Percentiles rank a stretch among this genome's conserved stretches.
Conservation (phyloP, 495 filamentous ascomycete species). For the Talaromyces wortmannii region DNA sequence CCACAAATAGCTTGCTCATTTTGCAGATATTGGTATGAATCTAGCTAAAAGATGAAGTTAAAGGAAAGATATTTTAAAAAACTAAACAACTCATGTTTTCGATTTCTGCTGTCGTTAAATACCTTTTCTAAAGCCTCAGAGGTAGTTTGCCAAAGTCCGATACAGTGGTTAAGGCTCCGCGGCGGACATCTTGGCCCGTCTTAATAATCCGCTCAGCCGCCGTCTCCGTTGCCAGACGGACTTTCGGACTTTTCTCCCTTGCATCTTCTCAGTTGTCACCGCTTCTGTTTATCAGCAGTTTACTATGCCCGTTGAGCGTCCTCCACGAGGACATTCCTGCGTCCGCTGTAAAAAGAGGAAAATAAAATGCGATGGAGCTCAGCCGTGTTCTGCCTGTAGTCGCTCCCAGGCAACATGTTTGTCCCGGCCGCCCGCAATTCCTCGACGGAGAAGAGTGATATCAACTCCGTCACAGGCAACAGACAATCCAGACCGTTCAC, state of each 20-base stretch:
- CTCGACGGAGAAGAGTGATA: background rate
- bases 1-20: constrained; percentile 43
- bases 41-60: too few species aligned
- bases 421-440: background rate
- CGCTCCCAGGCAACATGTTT: background rate
- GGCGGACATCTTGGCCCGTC: too few species aligned
- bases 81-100: too few species aligned
- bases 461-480: background rate
- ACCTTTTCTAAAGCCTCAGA: too few species aligned
- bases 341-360: constrained; percentile 25
- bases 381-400: constrained; percentile 17
- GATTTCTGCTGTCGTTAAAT: too few species aligned
- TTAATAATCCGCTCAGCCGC: too few species aligned
- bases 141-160: too few species aligned
- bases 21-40: background rate
- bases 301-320: constrained; percentile 3
- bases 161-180: too few species aligned
- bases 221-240: too few species aligned
- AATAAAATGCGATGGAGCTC: constrained; percentile 24
- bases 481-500: background rate
- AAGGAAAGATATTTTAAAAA: too few species aligned
- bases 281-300: background rate
- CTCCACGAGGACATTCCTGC: constrained; percentile 12
- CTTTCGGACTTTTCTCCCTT: too few species aligned
- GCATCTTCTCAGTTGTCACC: too few species aligned